A percentile compares a stretch with the other conserved stretches of the same genome.
Conservation (phyloP, 2,329 filamentous ascomycete genomes). For the Beauveria sp. region DNA sequence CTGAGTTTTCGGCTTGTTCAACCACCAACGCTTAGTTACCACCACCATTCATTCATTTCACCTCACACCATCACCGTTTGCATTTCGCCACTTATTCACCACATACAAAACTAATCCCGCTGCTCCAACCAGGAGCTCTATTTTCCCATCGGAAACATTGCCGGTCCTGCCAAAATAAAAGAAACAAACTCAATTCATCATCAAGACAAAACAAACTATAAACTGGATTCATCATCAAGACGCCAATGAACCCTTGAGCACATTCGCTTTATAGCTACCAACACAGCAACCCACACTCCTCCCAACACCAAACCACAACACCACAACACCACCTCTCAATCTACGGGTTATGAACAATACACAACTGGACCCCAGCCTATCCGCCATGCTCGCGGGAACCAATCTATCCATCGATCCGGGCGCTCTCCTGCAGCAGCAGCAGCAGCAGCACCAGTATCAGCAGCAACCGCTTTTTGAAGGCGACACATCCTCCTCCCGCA, state of each 20-base stretch:
- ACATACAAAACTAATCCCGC: background rate
- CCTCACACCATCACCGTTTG: background rate
- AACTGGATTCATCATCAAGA: background rate
- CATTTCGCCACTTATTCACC: background rate
- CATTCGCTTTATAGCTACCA: background rate
- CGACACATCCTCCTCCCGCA: constrained; percentile 5
- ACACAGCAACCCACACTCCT: background rate
- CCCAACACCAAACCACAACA: background rate
- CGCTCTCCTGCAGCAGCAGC: background rate
- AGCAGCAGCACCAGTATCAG: background rate
- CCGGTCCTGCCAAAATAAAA: background rate
- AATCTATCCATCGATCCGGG: constrained; percentile 2
- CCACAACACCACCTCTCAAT: background rate
- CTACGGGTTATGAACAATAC: constrained; percentile 4
- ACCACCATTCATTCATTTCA: background rate
- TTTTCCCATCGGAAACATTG: background rate
- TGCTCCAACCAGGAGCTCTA: background rate
- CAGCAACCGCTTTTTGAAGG: background rate
- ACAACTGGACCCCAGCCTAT: constrained; percentile 4
- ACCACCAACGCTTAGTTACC: background rate
- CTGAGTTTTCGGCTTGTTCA: background rate
- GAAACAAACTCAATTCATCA: background rate
- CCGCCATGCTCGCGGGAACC: constrained; percentile 3
- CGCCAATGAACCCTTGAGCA: background rate
- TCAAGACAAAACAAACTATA: background rate